These are phyloP conservation scores for Delphinella strobiligena DNA, from an alignment of 2,329 filamentous ascomycete species.

Conservation along the genomic window DNA sequence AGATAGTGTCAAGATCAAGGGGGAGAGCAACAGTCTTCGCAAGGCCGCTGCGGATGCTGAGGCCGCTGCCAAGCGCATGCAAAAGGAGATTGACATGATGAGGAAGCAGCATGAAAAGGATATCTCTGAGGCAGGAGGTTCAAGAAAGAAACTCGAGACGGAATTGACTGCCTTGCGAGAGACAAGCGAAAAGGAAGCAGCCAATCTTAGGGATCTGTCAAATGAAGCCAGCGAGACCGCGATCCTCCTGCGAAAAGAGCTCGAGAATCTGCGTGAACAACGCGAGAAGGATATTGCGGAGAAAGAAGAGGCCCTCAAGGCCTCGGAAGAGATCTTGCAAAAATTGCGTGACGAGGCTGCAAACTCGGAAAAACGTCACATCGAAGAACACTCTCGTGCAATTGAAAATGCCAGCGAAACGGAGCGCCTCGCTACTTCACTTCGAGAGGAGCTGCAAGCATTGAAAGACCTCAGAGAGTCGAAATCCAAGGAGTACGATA, in stretches of 20 bases:
- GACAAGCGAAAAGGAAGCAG: conserved; percentile 4
- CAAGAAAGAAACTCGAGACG: conserved; percentile 5
- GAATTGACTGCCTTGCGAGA: conserved; percentile 3
- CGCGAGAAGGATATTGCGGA: conserved; percentile 2
- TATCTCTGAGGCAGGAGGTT: conserved; percentile 7
- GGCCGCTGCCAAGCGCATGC: conserved; percentile 11
- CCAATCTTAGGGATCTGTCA: conserved; percentile 4
- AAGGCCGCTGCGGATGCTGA: conserved; percentile 9
- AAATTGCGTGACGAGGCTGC: conserved; percentile 2
- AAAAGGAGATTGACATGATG: conserved; percentile 16
- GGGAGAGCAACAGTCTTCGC: conserved; percentile 9
- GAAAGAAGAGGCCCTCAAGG: neutral
- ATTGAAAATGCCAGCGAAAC: conserved; percentile 2
- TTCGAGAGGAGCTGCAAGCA: conserved; percentile 3
- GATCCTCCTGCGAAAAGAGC: conserved; percentile 8
- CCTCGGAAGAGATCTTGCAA: conserved; percentile 1
- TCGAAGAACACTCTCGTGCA: conserved; percentile 1
- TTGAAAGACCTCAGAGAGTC: conserved; percentile 1
- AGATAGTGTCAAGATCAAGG: conserved; percentile 7
- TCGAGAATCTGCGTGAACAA: conserved; percentile 4
- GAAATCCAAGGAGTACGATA: conserved; percentile 3
- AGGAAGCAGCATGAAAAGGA: conserved; percentile 8
- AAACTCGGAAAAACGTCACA: conserved; percentile 2
- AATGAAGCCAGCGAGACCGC: conserved; percentile 4
- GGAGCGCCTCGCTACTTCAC: conserved; percentile 1